A percentile compares a stretch with the other conserved stretches of the same genome.
These are phyloP conservation scores for Phytophthora fragariaefolia DNA, from an alignment of 352 stramenopile genomes.

Conservation along the genomic window DNA sequence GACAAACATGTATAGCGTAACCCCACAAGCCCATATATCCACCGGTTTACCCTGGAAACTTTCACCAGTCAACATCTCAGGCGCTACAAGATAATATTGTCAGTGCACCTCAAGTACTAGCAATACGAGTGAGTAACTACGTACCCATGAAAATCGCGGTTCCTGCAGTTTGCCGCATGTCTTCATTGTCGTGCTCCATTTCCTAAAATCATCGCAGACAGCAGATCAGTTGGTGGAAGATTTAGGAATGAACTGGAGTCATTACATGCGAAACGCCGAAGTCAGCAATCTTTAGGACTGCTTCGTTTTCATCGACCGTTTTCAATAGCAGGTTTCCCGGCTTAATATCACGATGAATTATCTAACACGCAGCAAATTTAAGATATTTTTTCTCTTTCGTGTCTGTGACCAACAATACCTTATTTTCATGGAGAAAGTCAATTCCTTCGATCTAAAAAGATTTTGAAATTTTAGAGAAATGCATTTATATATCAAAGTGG, in stretches of 20 bases:
- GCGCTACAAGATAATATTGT: conserved; percentile 41
- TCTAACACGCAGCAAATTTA: conserved; percentile 26
- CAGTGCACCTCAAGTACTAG: no score
- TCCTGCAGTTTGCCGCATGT: conserved; percentile 71
- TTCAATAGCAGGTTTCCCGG: conserved; percentile 81
- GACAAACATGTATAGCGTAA: conserved; percentile 97
- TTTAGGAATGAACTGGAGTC: neutral
- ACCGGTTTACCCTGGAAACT: conserved; percentile 80
- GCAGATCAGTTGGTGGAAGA: neutral
- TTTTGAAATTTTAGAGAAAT: neutral
- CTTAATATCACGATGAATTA: conserved; percentile 88
- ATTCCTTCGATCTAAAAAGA: conserved; percentile 75
- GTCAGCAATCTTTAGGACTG: conserved; percentile 82
- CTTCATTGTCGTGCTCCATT: conserved; percentile 78
- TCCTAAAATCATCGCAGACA: conserved; percentile 39
- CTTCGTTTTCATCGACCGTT: conserved; percentile 55
- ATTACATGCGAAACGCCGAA: conserved; percentile 82
- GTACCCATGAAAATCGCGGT: conserved; percentile 81
- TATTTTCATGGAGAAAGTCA: conserved; percentile 86
- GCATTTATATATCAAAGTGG: neutral
- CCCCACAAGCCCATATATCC: conserved; percentile 96
- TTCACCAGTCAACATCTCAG: conserved; percentile 82
- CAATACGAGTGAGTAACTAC: neutral
- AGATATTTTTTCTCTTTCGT: neutral
- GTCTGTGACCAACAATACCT: conserved; percentile 35